phyloP scores from a whole-genome alignment of 331 rosid species.

The Quercus lobata region DNA sequence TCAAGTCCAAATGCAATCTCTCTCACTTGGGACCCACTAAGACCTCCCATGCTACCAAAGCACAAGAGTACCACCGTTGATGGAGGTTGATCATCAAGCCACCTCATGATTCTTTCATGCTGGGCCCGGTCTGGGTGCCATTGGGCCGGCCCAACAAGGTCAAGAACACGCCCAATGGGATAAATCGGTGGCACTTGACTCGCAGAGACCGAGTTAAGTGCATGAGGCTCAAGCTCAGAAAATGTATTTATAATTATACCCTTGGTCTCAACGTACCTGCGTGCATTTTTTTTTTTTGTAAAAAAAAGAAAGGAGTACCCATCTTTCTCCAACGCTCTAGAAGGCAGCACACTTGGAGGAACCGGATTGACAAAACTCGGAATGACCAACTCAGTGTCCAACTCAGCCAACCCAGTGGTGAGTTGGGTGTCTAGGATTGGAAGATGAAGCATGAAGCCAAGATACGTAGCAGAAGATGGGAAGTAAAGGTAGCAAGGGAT shows the following conservation, averaged over 20 bases:
- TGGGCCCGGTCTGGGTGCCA: neutral
- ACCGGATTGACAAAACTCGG: neutral
- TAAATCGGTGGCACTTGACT: neutral
- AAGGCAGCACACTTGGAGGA: slow-evolving; percentile 1
- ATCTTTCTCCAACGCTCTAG: neutral
- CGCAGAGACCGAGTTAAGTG: neutral
- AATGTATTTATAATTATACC: slow-evolving; percentile 21
- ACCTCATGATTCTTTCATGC: neutral
- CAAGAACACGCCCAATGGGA: slow-evolving; percentile 16
- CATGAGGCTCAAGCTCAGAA: slow-evolving; percentile 15
- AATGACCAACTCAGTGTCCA: neutral
- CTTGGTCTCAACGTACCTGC: slow-evolving; percentile 12
- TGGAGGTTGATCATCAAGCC: slow-evolving; percentile 24
- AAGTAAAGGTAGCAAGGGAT: slow-evolving; percentile 24
- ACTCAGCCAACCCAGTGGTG: neutral
- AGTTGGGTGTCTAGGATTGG: slow-evolving; percentile 11
- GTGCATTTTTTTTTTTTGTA: neutral
- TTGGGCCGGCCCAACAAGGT: neutral
- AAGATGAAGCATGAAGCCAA: slow-evolving; percentile 8
- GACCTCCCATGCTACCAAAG: slow-evolving; percentile 13
- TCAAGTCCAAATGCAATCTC: slow-evolving; percentile 5
- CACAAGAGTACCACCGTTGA: slow-evolving; percentile 7
- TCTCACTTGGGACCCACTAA: neutral
- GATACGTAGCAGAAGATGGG: slow-evolving; percentile 15
- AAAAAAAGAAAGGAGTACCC: neutral